Evolutionary conservation across 2,329 filamentous ascomycete species (phyloP).

Genomic region (Chaetomiaceae sp.): DNA sequence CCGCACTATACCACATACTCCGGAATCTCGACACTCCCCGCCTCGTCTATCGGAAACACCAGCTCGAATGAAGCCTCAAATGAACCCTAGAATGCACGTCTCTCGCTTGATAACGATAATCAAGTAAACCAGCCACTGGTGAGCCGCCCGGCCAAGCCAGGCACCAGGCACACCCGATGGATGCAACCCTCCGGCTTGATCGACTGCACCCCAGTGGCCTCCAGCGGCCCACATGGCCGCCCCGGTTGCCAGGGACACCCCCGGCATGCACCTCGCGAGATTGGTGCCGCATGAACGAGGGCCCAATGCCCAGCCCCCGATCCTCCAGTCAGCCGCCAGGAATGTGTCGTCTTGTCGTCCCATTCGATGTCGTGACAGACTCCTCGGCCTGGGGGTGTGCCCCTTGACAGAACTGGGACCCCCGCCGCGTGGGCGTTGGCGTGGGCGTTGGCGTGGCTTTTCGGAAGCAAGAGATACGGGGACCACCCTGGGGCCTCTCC

Average conservation of each 20-base stretch:
- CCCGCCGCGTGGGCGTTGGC: too few species aligned
- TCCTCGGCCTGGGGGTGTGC: constrained; percentile 1
- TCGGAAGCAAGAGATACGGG: too few species aligned
- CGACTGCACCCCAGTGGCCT: constrained; percentile 14
- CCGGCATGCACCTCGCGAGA: constrained; percentile 24
- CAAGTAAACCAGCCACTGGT: too few species aligned
- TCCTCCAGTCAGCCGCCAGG: constrained; percentile 17
- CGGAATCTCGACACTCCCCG: too few species aligned
- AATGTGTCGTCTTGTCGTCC: constrained; percentile 10
- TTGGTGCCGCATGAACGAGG: constrained; percentile 25
- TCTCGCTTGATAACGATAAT: neutral
- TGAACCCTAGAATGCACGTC: too few species aligned
- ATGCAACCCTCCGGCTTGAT: constrained; percentile 20
- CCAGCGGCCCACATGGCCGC: constrained; percentile 7
- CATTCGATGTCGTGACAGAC: constrained; percentile 12
- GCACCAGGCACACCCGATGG: neutral
- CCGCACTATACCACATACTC: too few species aligned
- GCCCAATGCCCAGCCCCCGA: constrained; percentile 26
- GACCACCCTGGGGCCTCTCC: too few species aligned
- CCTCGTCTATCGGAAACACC: constrained; percentile 3
- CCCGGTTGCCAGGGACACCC: constrained; percentile 20
- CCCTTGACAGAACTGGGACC: constrained; percentile 1
- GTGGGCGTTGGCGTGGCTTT: too few species aligned
- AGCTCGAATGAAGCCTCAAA: constrained; percentile 5
- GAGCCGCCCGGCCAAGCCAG: neutral